Evolutionary conservation across 257 asterid species (phyloP), one percentile per base, ranked within the genome.

Genomic region (Scutellaria baicalensis): DNA sequence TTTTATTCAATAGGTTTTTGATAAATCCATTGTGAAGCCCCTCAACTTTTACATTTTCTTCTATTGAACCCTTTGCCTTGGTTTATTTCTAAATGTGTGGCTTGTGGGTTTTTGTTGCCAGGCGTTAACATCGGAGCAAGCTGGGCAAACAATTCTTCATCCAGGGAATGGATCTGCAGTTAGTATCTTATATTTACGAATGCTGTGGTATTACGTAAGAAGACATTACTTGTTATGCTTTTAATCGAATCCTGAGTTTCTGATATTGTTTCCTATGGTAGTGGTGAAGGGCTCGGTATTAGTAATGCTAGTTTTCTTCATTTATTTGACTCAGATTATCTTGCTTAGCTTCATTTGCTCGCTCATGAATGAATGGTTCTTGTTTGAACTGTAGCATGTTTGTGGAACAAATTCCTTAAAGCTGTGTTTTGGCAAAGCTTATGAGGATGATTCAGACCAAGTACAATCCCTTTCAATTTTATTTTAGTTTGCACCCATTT

Each of bases 51-150:
- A 27, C 33, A 27, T 2, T 27, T 27, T 27, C 33, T 27, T 27
- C 33, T 27, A 27, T 27, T 27, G 33, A 27, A 27, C 33, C 33
- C 33, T 27, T 27, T 23, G 1, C 3, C 1, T 23, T 23, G 33
- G 33, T 27, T 27, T 27, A 27, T 27, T 27, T 27, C 33, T 27
- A 27, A 27, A 27, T 27, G 33, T 0, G 4, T 27, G 33, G 3
- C 33, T 27, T 3, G 23, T 49, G 21, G 23, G n/a, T 6, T 47
- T 36, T 52, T 21, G 12, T 39, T 47, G 40, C n/a, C 88, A 88
- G 95, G 87, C 88, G 88, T 9, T 69, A 82, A 2, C 87, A 84
- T 36, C 82, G 90, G 18, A 75, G 83, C 85, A 84, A 86, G 87
- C 63, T 59, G 77, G 71, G 56, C 23, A 51, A 35, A 3, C 62